These are phyloP conservation scores for Rhizopus microsporus DNA, from an alignment of 371 early-diverging fungal species.

Conservation along the genomic window DNA sequence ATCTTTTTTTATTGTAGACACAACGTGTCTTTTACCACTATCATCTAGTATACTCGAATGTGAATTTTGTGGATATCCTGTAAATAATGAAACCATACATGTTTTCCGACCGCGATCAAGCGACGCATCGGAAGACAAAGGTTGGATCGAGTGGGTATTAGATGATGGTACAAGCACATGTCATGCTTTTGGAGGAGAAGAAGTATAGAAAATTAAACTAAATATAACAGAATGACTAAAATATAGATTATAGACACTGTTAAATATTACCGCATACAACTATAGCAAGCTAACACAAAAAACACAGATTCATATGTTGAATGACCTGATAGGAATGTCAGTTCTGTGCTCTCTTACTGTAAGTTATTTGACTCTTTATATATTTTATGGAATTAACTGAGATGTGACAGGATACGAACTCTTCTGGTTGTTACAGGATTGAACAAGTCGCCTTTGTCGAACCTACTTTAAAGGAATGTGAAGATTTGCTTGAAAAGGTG, in stretches of 20 bases:
- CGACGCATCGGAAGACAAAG: constrained; percentile 10
- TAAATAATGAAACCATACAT: constrained; percentile 24
- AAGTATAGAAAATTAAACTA: constrained; percentile 24
- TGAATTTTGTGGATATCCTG: constrained; percentile 33
- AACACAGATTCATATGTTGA: constrained; percentile 32
- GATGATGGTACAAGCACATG: constrained; percentile 40
- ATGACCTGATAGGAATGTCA: constrained; percentile 38
- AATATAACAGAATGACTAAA: neutral
- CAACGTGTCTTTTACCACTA: constrained; percentile 12
- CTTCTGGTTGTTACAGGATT: constrained; percentile 18
- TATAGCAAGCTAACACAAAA: constrained; percentile 36
- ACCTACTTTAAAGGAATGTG: constrained; percentile 29
- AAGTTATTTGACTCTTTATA: constrained; percentile 13
- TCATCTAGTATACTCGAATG: constrained; percentile 13
- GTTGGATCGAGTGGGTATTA: constrained; percentile 43
- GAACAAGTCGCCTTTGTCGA: constrained; percentile 18
- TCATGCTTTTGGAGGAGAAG: constrained; percentile 40
- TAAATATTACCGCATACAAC: constrained; percentile 33
- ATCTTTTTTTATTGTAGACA: constrained; percentile 12
- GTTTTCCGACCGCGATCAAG: constrained; percentile 25
- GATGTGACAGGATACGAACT: constrained; percentile 17
- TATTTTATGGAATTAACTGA: neutral
- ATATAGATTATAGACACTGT: constrained; percentile 28
- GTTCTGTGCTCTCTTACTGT: constrained; percentile 40
- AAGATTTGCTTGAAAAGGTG: constrained; percentile 19